phyloP scores from a whole-genome alignment of 345 rosid genomes.

The Linum trigynum region DNA sequence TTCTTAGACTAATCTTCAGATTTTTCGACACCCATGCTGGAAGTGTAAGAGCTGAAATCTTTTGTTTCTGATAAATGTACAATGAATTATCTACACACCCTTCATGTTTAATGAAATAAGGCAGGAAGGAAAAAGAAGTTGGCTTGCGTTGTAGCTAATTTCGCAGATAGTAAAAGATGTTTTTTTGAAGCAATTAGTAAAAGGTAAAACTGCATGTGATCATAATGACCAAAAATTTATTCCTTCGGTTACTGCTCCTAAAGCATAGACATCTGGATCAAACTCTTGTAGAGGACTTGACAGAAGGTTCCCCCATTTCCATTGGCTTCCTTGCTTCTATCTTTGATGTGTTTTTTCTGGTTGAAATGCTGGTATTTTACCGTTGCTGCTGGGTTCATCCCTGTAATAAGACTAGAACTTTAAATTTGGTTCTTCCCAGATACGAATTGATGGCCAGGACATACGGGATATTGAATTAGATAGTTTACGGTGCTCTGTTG shows the following conservation, averaged over 20 bases:
- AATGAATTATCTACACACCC: neutral
- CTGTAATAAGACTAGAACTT: neutral
- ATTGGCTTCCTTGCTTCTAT: neutral
- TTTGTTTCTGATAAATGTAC: neutral
- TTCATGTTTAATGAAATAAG: neutral
- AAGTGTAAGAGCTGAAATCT: conserved; percentile 41
- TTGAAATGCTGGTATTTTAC: neutral
- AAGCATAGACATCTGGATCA: neutral
- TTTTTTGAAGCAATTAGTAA: neutral
- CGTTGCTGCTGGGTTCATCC: neutral
- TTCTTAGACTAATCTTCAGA: conserved; percentile 86
- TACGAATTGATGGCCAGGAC: conserved; percentile 81
- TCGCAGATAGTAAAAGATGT: neutral
- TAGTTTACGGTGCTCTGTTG: conserved; percentile 66
- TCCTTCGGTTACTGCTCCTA: neutral
- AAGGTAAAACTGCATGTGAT: neutral
- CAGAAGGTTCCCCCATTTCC: neutral
- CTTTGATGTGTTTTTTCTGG: neutral
- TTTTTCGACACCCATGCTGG: conserved; percentile 75
- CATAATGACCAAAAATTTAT: neutral
- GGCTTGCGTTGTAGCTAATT: neutral
- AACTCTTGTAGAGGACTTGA: neutral
- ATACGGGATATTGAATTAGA: conserved; percentile 59
- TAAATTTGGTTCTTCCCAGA: conserved; percentile 28
- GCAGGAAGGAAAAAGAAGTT: neutral